Conservation (phyloP, 1,284 basidiomycete genomes). For the Volvariella surrecta region DNA sequence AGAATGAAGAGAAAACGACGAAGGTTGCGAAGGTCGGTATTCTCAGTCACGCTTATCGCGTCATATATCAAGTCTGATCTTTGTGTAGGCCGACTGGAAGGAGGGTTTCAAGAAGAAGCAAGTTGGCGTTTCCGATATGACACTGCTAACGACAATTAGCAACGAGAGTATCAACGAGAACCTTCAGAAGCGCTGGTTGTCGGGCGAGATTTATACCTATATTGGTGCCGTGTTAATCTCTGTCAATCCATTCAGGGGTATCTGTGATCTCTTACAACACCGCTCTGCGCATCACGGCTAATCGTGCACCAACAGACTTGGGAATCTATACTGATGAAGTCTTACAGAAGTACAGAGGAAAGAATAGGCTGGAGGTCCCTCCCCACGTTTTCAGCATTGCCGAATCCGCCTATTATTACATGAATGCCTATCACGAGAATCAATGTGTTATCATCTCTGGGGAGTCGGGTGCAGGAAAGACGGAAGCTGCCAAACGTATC, state of each 20-base stretch:
- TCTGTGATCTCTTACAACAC: slow-evolving; percentile 13
- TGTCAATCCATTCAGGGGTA: slow-evolving; percentile 96
- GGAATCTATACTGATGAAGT: slow-evolving; percentile 95
- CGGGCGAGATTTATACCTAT: slow-evolving; percentile 97
- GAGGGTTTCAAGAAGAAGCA: slow-evolving; percentile 98
- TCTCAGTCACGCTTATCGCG: neutral
- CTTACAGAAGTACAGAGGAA: slow-evolving; percentile 85
- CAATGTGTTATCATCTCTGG: slow-evolving; percentile 99
- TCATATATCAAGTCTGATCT: slow-evolving; percentile 1
- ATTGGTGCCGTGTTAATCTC: slow-evolving; percentile 97
- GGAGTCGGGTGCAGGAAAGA: slow-evolving; percentile 96
- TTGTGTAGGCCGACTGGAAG: slow-evolving; percentile 86
- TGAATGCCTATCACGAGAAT: slow-evolving; percentile 99
- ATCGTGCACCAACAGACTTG: slow-evolving; percentile 49
- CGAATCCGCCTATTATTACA: slow-evolving; percentile 97
- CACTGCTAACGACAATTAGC: slow-evolving; percentile 91
- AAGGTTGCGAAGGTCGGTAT: slow-evolving; percentile 68
- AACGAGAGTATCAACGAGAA: slow-evolving; percentile 99
- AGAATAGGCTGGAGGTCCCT: slow-evolving; percentile 97
- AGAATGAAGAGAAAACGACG: slow-evolving; percentile 50
- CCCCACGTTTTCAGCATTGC: slow-evolving; percentile 98
- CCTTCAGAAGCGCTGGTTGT: slow-evolving; percentile 92
- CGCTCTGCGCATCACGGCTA: neutral
- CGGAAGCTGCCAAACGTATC: slow-evolving; percentile 95
- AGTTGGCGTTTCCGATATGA: slow-evolving; percentile 99